phyloP scores from a whole-genome alignment of 176 grass and related monocot genomes.

The Oryza rufipogon region DNA sequence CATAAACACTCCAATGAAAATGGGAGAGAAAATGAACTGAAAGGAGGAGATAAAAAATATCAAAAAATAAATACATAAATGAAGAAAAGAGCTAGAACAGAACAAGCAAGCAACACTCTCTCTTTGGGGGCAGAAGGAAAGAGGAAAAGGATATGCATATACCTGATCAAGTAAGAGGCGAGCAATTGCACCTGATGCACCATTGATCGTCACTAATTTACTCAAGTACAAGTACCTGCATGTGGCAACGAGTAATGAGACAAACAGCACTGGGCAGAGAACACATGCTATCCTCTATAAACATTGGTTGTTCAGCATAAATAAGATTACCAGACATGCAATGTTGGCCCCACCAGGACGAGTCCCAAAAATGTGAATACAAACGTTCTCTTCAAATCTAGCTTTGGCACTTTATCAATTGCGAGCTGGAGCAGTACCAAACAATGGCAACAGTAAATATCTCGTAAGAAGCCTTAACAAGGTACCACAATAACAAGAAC shows the following conservation, averaged over 20 bases:
- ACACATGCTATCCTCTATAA: background rate
- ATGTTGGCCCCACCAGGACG: constrained; percentile 69
- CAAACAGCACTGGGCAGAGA: constrained; percentile 27
- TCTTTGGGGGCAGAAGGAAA: background rate
- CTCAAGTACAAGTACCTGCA: constrained; percentile 95
- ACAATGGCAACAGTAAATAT: background rate
- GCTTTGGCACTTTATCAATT: constrained; percentile 62
- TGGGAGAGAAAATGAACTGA: constrained; percentile 88
- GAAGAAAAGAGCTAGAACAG: constrained; percentile 10
- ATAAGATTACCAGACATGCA: constrained; percentile 91
- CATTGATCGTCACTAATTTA: constrained; percentile 64
- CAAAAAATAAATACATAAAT: constrained; percentile 11
- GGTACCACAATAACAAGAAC: background rate
- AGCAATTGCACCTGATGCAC: constrained; percentile 67
- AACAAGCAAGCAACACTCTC: background rate
- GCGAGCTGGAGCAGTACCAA: constrained; percentile 53
- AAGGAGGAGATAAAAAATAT: background rate
- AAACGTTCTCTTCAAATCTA: constrained; percentile 84
- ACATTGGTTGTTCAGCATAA: constrained; percentile 1
- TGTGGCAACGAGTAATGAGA: constrained; percentile 5
- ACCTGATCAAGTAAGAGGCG: constrained; percentile 89
- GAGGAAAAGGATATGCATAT: constrained; percentile 4
- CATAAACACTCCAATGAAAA: constrained; percentile 91
- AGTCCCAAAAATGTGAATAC: constrained; percentile 89
- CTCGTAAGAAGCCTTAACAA: background rate